Evolutionary conservation across 305 asterid species (phyloP), one percentile per base, ranked within the genome.

Genomic region (Solanum hybrid): DNA sequence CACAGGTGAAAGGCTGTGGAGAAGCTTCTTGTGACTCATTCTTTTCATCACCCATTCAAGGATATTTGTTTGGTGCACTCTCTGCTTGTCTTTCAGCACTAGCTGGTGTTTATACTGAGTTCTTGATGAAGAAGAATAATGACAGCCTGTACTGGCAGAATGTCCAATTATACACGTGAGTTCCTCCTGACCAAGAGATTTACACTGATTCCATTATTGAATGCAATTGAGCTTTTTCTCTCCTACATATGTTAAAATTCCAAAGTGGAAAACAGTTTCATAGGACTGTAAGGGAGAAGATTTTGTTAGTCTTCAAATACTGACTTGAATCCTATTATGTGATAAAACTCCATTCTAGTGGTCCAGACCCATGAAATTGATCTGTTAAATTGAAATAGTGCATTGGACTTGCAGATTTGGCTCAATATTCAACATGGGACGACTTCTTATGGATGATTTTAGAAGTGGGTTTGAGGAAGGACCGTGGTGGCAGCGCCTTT

Each of bases 141-240:
- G 99, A 97, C 93, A 97, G 99, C 94, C 93, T 97, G 34, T 97
- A 96, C 92, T 97, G 99, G 99, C 99, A 96, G 93, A 96, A 97
- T 89, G 92, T 96, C 89, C 99, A 95, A 89, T 93, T 97, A 90
- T 97, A 97, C 89, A 94, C 98, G 99, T 96, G 93, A 91, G 98
- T 92, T 90, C 91, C 70, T 82, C 36, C 73, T 85, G 41, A 31
- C 77, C 45, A 51, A 31, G 45, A 5, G 8, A 57, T 57, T 0
- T 20, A 85, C 0, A 20, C 1, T 10, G 4, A 29, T 22, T 32
- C n/a, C 12, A 0, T 57, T 51, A 20, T 41, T 84, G 76, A 84
- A 57, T 85, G 41, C 77, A 85, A 6, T 85, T 85, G 11, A 85
- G 29, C 22, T 57, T 2, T 1, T 83, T 15, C n/a, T 57, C 13